Base-by-base conservation (phyloP, 345 rosid genomes). In the Tarenaya hassleriana region DNA sequence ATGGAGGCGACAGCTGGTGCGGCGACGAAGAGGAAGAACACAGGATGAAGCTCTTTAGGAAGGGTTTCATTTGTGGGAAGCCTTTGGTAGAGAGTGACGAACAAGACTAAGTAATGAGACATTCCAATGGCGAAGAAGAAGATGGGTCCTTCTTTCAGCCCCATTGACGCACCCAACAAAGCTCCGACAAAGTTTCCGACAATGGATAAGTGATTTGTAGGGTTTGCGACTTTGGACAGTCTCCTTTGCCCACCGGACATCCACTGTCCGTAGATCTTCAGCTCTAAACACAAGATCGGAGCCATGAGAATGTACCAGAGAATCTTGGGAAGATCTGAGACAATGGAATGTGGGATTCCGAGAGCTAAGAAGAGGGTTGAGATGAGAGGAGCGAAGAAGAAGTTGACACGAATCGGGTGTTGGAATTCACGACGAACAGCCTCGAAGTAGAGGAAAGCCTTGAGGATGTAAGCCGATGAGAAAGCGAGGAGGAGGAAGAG, bases 131-230 rank as follows among this genome's bases (percentile, higher is more conserved):
- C 77, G 29, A 86, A 90, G 76, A 90, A 86, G 76, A 90, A 86
- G 16, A 84, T 66, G 1, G 97, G 97, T 42, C 97, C 97, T 66
- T 90, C 97, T 67, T 74, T 80, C 10, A 90, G 68, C 37, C 91
- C 97, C 97, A 90, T 78, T 3, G 95, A 63, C 16, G 96, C 94
- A 11, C 97, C 97, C 10, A 90, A 69, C 52, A 86, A 52, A 13
- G 97, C 94, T 24, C 97, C 97, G 2, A 88, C 86, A 35, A 90
- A 90, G 68, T 90, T 90, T 27, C 97, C 97, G 1, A 86, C 87
- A 4, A 86, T 45, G 0, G 95, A 67, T 9, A 90, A 77, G 73
- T 90, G 97, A 58, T 86, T 86, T 1, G 97, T 79, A 47, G 95
- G 97, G 41, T 90, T 90, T 7, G 97, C 97, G 40, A 90, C 95